These are phyloP conservation scores for Dinochytrium kinnereticum DNA, from an alignment of 371 early-diverging fungal genomes.

Conservation along the genomic window DNA sequence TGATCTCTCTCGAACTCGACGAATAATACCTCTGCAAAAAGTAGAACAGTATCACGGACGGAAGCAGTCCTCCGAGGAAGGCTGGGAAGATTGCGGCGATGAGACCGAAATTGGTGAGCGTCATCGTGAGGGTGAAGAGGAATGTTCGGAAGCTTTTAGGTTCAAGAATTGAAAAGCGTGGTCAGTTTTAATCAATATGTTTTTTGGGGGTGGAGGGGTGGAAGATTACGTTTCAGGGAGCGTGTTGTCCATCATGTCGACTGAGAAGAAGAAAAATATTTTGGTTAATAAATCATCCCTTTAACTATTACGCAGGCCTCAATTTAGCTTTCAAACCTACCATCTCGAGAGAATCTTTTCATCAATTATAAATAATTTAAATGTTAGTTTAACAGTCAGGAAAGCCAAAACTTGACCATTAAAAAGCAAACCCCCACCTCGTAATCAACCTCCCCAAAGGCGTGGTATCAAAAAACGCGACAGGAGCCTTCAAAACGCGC, in stretches of 20 bases:
- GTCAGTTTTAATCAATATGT: not conserved
- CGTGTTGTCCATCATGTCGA: constrained; percentile 21
- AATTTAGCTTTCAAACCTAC: not conserved
- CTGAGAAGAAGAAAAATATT: constrained; percentile 1
- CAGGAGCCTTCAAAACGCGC: constrained; percentile 53
- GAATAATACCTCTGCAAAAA: constrained; percentile 5
- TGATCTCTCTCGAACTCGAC: constrained; percentile 5
- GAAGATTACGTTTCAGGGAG: constrained; percentile 13
- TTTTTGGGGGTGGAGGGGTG: constrained; percentile 11
- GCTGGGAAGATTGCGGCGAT: constrained; percentile 7
- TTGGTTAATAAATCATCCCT: constrained; percentile 43
- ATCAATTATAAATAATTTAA: too few species aligned
- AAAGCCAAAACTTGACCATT: not conserved
- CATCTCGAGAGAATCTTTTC: constrained; percentile 3
- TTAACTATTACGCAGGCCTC: constrained; percentile 57
- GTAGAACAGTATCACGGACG: constrained; percentile 14
- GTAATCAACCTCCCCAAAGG: constrained; percentile 78
- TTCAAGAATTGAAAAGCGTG: not conserved
- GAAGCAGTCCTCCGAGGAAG: constrained; percentile 15
- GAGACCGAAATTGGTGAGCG: constrained; percentile 10
- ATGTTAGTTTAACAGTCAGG: too few species aligned
- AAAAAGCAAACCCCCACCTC: not conserved
- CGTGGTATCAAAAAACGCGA: constrained; percentile 82
- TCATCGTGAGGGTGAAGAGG: constrained; percentile 18
- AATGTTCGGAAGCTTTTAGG: constrained; percentile 15